Evolutionary conservation across 2,329 filamentous ascomycete genomes (phyloP), one percentile per base, ranked within the genome.

Genomic region (Colletotrichum neosansevieriae): DNA sequence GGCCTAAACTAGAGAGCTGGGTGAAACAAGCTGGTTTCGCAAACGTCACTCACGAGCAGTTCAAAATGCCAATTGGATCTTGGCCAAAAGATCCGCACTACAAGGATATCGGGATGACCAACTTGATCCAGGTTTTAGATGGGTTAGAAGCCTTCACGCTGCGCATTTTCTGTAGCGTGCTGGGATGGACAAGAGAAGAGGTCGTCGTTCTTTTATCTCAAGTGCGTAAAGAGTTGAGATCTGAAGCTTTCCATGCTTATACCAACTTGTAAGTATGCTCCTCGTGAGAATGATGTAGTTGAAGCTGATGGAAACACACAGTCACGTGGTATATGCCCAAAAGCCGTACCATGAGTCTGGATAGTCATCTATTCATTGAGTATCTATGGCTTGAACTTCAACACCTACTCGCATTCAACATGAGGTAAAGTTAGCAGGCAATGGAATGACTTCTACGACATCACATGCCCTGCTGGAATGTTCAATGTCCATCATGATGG

Each of bases 11-110:
- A 58, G 74, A 77, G 69, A 66, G 42, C n/a, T 79, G 76, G 78
- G 77, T 80, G 73, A 71, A 74, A 3, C 76, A 80, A 24, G 79
- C 78, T 4, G 80, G 81, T 1, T 83, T 82, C 67, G 62, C 70
- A 13, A 76, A 79, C 58, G 72, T 80, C 19, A 72, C 72, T 3
- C 73, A 78, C 51, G 72, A 71, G 7, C 36, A 72, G 10, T 78
- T 75, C 67, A 77, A 76, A 67, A 68, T 76, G 58, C 79, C 79
- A 0, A 72, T 81, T 2, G 80, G 79, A 0, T 70, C 71, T 11
- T 84, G 73, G 75, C 63, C 73, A 2, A 69, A 69, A 9, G 74
- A 74, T 17, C 66, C 67, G 6, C 71, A 69, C 42, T 59, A 45
- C 42, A 74, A 74, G 13, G 71, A 75, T 19, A 17, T 75, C 5